phyloP scores from a whole-genome alignment of 1,284 basidiomycete species.

The Rhodotorula sp. region DNA sequence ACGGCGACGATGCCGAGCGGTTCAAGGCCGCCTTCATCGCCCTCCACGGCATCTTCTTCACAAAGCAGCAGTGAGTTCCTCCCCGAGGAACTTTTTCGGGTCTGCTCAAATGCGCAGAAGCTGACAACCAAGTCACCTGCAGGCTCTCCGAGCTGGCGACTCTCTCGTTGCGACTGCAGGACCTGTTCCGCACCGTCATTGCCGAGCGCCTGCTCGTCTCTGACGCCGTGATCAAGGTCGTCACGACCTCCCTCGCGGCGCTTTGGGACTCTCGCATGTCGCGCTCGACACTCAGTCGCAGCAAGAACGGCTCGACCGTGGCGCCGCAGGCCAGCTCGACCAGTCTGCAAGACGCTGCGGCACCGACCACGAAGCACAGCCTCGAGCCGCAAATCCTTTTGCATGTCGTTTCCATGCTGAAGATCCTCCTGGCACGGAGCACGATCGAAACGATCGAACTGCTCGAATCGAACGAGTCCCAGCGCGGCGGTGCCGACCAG shows the following conservation, averaged over 20 bases:
- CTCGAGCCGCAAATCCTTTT: constrained; percentile 66
- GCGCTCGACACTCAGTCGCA: constrained; percentile 21
- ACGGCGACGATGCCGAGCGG: constrained; percentile 28
- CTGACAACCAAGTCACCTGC: not conserved
- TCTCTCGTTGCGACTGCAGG: constrained; percentile 1
- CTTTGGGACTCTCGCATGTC: constrained; percentile 77
- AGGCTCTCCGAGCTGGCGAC: constrained; percentile 27
- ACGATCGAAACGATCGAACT: constrained; percentile 54
- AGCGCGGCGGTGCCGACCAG: constrained; percentile 46
- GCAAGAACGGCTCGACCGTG: constrained; percentile 2
- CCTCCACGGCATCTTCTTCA: constrained; percentile 28
- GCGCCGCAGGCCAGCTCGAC: not conserved
- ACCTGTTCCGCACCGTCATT: constrained; percentile 21
- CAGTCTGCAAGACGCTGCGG: not conserved
- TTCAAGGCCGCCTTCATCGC: constrained; percentile 30
- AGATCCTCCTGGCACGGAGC: constrained; percentile 66
- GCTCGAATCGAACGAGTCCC: constrained; percentile 48
- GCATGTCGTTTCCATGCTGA: constrained; percentile 71
- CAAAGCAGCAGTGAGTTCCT: constrained; percentile 19
- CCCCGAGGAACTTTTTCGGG: fast-evolving
- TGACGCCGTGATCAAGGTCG: constrained; percentile 71
- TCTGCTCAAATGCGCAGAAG: not conserved
- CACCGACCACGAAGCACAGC: not conserved
- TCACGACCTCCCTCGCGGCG: constrained; percentile 71
- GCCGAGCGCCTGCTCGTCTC: constrained; percentile 65